Conservation (phyloP, 768 basidiomycete species). For the Pulveroboletus sp. region DNA sequence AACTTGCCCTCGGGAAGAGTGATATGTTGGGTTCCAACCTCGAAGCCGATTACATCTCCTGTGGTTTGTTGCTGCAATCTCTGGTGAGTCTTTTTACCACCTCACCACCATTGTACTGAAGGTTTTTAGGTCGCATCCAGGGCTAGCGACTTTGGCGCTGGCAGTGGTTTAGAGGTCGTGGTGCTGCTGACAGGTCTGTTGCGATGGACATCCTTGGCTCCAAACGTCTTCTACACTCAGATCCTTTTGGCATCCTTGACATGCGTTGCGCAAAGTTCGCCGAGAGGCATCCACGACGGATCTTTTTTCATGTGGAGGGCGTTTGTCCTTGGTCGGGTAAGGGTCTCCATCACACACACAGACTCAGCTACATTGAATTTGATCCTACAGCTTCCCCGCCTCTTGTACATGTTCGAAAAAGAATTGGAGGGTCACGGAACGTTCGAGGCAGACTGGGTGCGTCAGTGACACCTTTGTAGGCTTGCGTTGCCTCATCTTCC, state of each 20-base stretch:
- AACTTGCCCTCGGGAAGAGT: slow-evolving; percentile 53
- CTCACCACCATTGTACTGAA: background rate
- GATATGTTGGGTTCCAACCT: slow-evolving; percentile 55
- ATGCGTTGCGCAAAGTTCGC: slow-evolving; percentile 52
- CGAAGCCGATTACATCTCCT: slow-evolving; percentile 61
- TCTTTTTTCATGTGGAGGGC: slow-evolving; percentile 56
- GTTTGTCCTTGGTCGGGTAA: slow-evolving; percentile 69
- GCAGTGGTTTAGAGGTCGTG: slow-evolving; percentile 49
- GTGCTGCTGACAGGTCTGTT: slow-evolving; percentile 53
- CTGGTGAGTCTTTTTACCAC: slow-evolving; percentile 41
- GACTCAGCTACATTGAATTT: background rate
- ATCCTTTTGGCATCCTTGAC: slow-evolving; percentile 59
- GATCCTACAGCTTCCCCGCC: slow-evolving; percentile 51
- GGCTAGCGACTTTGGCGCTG: slow-evolving; percentile 60
- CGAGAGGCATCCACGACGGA: slow-evolving; percentile 29
- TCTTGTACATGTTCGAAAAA: slow-evolving; percentile 55
- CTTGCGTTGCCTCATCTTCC: slow-evolving; percentile 9
- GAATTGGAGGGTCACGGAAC: slow-evolving; percentile 46
- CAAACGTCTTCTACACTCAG: slow-evolving; percentile 64
- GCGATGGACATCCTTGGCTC: slow-evolving; percentile 61
- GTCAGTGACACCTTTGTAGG: slow-evolving; percentile 13
- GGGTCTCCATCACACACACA: slow-evolving; percentile 20
- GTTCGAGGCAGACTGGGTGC: slow-evolving; percentile 56
- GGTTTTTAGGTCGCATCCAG: slow-evolving; percentile 50
- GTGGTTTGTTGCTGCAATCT: slow-evolving; percentile 57